phyloP scores from a whole-genome alignment of 2,329 filamentous ascomycete genomes.

The Pseudopithomyces chartarum region DNA sequence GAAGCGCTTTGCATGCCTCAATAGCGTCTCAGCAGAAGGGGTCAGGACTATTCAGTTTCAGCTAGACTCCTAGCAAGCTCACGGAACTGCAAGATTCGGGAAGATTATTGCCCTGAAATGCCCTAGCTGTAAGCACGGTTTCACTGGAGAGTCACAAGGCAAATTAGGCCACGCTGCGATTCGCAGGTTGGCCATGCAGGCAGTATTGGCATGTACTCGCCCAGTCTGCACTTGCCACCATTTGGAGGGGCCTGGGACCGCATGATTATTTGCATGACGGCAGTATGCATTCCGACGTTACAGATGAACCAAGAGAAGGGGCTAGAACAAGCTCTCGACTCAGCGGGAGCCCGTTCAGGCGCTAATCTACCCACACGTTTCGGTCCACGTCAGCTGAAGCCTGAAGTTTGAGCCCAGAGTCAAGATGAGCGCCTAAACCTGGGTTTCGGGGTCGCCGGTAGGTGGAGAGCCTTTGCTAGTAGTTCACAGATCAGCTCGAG shows the following conservation, averaged over 20 bases:
- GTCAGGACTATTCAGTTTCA: slow-evolving; percentile 6
- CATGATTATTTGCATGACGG: slow-evolving; percentile 18
- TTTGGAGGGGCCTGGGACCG: slow-evolving; percentile 12
- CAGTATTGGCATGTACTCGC: slow-evolving; percentile 11
- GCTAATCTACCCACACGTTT: slow-evolving; percentile 11
- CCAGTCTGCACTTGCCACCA: slow-evolving; percentile 8
- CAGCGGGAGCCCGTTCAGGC: slow-evolving; percentile 11
- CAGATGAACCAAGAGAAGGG: slow-evolving; percentile 1
- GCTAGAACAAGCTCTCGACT: slow-evolving; percentile 8
- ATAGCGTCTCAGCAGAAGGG: slow-evolving; percentile 13
- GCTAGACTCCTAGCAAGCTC: neutral
- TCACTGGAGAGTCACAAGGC: slow-evolving; percentile 11
- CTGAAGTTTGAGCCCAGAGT: slow-evolving; percentile 8
- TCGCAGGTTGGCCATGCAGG: slow-evolving; percentile 8
- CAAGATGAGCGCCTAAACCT: slow-evolving; percentile 11
- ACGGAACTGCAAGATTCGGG: neutral
- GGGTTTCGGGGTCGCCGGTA: slow-evolving; percentile 14
- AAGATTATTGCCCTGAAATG: slow-evolving; percentile 1
- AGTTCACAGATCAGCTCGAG: slow-evolving; percentile 2
- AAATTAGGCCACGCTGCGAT: slow-evolving; percentile 10
- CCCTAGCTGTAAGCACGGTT: slow-evolving; percentile 3
- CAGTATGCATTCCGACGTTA: slow-evolving; percentile 15
- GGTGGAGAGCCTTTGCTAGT: slow-evolving; percentile 1
- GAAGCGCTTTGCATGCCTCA: slow-evolving; percentile 10
- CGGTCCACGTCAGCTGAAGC: neutral